phyloP scores from a whole-genome alignment of 2,329 filamentous ascomycete species.

The Nemania abortiva region DNA sequence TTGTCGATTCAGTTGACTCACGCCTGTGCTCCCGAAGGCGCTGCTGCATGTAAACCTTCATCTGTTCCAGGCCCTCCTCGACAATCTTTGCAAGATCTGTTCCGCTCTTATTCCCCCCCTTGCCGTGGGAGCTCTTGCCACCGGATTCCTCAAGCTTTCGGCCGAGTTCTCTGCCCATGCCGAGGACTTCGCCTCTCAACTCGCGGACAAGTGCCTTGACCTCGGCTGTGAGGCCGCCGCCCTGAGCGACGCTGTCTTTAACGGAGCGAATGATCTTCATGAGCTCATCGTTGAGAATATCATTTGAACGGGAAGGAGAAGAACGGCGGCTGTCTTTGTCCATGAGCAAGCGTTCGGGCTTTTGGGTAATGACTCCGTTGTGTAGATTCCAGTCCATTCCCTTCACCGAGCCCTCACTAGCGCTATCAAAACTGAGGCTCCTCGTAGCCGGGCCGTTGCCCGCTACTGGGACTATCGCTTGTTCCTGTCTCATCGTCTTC shows the following conservation, averaged over 20 bases:
- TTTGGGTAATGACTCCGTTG: constrained; percentile 54
- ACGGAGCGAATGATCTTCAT: constrained; percentile 85
- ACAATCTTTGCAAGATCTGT: constrained; percentile 83
- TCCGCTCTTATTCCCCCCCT: constrained; percentile 63
- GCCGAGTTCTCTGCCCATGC: constrained; percentile 92
- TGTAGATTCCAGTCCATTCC: constrained; percentile 54
- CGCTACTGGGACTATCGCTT: constrained; percentile 55
- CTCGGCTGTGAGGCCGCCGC: constrained; percentile 89
- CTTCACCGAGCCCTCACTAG: constrained; percentile 49
- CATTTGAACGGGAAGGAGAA: constrained; percentile 63
- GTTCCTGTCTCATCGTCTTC: constrained; percentile 61
- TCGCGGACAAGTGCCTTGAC: constrained; percentile 92
- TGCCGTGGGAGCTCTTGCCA: constrained; percentile 56
- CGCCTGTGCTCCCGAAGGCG: constrained; percentile 81
- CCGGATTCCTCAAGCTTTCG: constrained; percentile 82
- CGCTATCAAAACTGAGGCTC: constrained; percentile 59
- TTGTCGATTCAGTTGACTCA: constrained; percentile 72
- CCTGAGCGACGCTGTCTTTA: constrained; percentile 90
- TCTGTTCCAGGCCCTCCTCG: constrained; percentile 81
- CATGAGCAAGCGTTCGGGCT: constrained; percentile 61
- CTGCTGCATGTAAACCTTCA: constrained; percentile 86
- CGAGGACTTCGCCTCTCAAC: constrained; percentile 89
- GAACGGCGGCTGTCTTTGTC: constrained; percentile 58
- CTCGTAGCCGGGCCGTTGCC: constrained; percentile 50
- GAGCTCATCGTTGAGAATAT: constrained; percentile 80